A percentile compares a stretch with the other conserved stretches of the same genome.
These are phyloP conservation scores for Diaporthe caulivora DNA, from an alignment of 2,329 filamentous ascomycete genomes.

Conservation along the genomic window DNA sequence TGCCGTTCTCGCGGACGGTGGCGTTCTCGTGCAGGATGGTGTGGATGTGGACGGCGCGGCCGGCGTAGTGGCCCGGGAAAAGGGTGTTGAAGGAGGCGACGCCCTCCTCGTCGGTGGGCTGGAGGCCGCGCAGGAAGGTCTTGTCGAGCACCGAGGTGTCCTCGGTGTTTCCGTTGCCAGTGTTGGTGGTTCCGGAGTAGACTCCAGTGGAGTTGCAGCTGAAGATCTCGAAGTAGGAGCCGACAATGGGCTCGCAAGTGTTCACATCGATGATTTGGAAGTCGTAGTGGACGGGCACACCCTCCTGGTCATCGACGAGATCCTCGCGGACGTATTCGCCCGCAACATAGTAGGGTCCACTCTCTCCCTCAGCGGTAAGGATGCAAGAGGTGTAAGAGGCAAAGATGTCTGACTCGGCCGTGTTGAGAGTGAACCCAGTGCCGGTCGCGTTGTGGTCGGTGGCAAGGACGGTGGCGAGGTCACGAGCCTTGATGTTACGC, in stretches of 20 bases:
- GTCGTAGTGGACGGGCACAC: slow-evolving; percentile 62
- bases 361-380: slow-evolving; percentile 59
- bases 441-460: slow-evolving; percentile 52
- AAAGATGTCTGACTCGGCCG: slow-evolving; percentile 49
- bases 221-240: slow-evolving; percentile 67
- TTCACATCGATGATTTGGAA: slow-evolving; percentile 66
- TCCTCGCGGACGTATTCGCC: slow-evolving; percentile 64
- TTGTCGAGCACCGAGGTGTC: slow-evolving; percentile 55
- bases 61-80: slow-evolving; percentile 60
- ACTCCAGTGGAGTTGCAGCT: slow-evolving; percentile 56
- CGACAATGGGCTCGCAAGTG: slow-evolving; percentile 64
- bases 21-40: slow-evolving; percentile 48
- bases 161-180: slow-evolving; percentile 52
- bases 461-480: slow-evolving; percentile 49
- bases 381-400: slow-evolving; percentile 56
- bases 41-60: slow-evolving; percentile 61
- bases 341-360: slow-evolving; percentile 64
- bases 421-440: slow-evolving; percentile 47
- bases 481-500: slow-evolving; percentile 48
- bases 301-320: slow-evolving; percentile 59
- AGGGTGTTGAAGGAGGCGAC: slow-evolving; percentile 55
- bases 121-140: slow-evolving; percentile 57
- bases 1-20: slow-evolving; percentile 54
- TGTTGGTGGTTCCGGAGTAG: slow-evolving; percentile 51
- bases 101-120: slow-evolving; percentile 53